Evolutionary conservation across 2,329 filamentous ascomycete species (phyloP), one percentile per base, ranked within the genome.

Genomic region (Colletotrichum sp.): DNA sequence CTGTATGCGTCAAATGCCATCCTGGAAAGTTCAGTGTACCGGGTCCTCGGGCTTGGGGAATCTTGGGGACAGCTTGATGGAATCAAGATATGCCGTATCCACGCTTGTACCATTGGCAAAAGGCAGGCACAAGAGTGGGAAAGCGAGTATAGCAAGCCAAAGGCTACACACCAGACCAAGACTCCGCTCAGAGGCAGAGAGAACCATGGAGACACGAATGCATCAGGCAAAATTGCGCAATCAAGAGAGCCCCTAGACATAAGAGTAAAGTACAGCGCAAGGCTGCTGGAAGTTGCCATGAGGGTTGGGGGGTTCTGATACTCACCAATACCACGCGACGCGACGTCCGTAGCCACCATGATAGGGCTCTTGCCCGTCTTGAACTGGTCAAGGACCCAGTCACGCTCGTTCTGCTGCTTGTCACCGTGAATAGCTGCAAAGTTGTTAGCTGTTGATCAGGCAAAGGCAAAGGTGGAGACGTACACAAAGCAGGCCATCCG

Each of bases 301-400:
- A 78, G 78, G 79, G 82, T 82, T 82, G 81, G 83, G 83, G 86
- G 85, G 75, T 59, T 28, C 74, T 90, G 89, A 92, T 94, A 96
- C 96, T 98, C 97, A 98, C 97, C 97, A 89, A 99, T 98, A 95
- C 97, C 97, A 96, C 97, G 97, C 85, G 97, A 98, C 89, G 97
- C 97, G 88, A 99, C 97, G 84, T 98, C 97, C 80, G 97, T 99
- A 89, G 97, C 97, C 89, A 99, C 97, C 96, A 99, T 98, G 92
- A 99, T 98, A 85, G 97, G 97, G 89, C 96, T 98, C 91, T 98
- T 98, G 88, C 96, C 96, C 79, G 95, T 95, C 93, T 98, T 99
- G 93, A 99, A 99, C 87, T 98, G 96, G 87, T 98, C 97, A 84
- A 99, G 91, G 82, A 98, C 97, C 96, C 97, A 98, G 87, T 98